A percentile compares a stretch with the other conserved stretches of the same genome.
phyloP scores from a whole-genome alignment of 2,329 filamentous ascomycete genomes.

The Pseudogymnoascus sp. region DNA sequence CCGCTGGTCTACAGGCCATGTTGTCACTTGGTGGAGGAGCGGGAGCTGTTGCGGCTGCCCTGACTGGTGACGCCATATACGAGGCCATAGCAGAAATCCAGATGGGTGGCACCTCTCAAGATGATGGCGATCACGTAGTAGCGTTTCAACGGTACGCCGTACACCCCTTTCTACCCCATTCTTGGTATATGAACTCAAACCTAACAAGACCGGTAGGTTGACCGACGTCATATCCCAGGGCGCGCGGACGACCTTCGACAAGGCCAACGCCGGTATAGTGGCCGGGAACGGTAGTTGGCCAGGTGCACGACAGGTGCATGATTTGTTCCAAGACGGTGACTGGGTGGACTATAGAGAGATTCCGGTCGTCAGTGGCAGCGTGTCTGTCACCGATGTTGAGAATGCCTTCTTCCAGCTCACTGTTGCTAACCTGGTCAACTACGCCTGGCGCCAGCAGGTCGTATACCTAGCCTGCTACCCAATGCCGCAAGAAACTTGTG shows the following conservation, averaged over 20 bases:
- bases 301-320: neutral
- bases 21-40: neutral
- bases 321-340: neutral
- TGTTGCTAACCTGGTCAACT: neutral
- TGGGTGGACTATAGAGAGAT: neutral
- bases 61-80: neutral
- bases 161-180: neutral
- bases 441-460: neutral
- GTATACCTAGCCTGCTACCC: neutral
- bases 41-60: neutral
- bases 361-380: neutral
- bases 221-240: neutral
- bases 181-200: neutral
- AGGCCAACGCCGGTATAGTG: neutral
- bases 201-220: neutral
- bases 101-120: neutral
- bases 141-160: neutral
- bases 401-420: neutral
- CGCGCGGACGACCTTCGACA: neutral
- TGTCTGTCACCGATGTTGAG: neutral
- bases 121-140: neutral
- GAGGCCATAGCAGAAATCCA: neutral
- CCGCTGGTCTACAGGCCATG: neutral
- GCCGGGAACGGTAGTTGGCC: neutral
- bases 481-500: neutral